phyloP scores from a whole-genome alignment of 371 early-diverging fungal genomes.

The Entomophthora muscae region DNA sequence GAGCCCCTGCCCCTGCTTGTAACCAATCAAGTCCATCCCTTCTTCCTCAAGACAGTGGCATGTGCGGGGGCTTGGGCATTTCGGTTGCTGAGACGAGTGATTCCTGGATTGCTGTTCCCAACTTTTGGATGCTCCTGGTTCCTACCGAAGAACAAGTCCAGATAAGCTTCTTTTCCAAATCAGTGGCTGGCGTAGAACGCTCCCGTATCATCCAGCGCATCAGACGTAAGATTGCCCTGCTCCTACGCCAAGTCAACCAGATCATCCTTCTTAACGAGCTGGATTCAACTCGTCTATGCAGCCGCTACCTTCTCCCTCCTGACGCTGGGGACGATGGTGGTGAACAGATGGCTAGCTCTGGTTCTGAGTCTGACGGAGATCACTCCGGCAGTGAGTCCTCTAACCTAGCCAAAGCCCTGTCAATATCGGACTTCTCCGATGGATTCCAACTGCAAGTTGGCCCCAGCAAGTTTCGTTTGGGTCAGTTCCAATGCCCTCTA shows the following conservation, averaged over 20 bases:
- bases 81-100: background rate
- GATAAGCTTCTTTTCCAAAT: constrained; percentile 51
- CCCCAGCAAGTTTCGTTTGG: constrained; percentile 24
- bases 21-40: constrained; percentile 12
- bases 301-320: constrained; percentile 44
- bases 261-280: constrained; percentile 38
- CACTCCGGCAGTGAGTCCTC: background rate
- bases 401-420: background rate
- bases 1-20: constrained; percentile 9
- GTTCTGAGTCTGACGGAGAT: constrained; percentile 23
- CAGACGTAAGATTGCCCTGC: constrained; percentile 31
- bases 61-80: background rate
- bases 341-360: constrained; percentile 11
- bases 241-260: constrained; percentile 47
- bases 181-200: constrained; percentile 29
- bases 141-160: constrained; percentile 33
- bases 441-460: constrained; percentile 9
- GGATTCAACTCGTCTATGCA: constrained; percentile 44
- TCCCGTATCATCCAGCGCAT: constrained; percentile 33
- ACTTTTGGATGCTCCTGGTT: constrained; percentile 47
- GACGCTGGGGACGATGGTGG: constrained; percentile 17
- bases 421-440: background rate
- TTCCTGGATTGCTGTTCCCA: constrained; percentile 5
- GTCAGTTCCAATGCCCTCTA: constrained; percentile 53
- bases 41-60: background rate